phyloP scores from a whole-genome alignment of 2,329 filamentous ascomycete species.

The Seiridium unicorne region DNA sequence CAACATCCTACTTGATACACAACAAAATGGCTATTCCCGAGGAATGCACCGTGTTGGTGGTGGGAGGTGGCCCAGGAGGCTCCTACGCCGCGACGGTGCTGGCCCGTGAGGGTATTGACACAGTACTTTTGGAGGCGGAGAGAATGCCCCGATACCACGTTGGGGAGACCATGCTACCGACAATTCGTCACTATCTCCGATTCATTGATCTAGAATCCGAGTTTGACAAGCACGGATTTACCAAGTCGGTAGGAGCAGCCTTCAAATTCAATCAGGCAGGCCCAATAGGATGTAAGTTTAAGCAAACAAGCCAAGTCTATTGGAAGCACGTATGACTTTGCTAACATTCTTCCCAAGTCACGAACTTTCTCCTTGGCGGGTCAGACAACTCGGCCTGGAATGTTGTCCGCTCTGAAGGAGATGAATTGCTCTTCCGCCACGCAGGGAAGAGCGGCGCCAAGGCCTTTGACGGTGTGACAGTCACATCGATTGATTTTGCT shows the following conservation, averaged over 20 bases:
- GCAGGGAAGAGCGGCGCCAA: constrained; percentile 38
- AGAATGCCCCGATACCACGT: constrained; percentile 32
- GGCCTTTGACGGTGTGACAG: constrained; percentile 37
- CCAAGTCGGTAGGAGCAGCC: neutral
- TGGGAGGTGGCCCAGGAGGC: constrained; percentile 44
- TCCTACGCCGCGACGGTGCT: constrained; percentile 41
- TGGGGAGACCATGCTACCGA: constrained; percentile 35
- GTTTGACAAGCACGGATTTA: neutral
- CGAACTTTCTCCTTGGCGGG: neutral
- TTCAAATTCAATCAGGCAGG: neutral
- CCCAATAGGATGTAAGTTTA: neutral
- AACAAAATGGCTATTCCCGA: constrained; percentile 14
- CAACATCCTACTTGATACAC: too few relatives aligned
- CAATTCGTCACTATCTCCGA: constrained; percentile 38
- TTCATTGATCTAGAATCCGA: constrained; percentile 40
- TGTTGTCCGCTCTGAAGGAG: constrained; percentile 43
- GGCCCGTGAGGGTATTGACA: constrained; percentile 42
- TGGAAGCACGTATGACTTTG: neutral
- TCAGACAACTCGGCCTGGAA: constrained; percentile 32
- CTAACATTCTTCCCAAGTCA: neutral
- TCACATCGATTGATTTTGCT: constrained; percentile 30
- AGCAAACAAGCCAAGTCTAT: too few relatives aligned
- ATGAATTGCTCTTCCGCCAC: constrained; percentile 42
- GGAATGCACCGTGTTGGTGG: constrained; percentile 34
- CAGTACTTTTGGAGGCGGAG: constrained; percentile 42